Conservation (phyloP, 495 filamentous ascomycete genomes). For the Darksidea phi region DNA sequence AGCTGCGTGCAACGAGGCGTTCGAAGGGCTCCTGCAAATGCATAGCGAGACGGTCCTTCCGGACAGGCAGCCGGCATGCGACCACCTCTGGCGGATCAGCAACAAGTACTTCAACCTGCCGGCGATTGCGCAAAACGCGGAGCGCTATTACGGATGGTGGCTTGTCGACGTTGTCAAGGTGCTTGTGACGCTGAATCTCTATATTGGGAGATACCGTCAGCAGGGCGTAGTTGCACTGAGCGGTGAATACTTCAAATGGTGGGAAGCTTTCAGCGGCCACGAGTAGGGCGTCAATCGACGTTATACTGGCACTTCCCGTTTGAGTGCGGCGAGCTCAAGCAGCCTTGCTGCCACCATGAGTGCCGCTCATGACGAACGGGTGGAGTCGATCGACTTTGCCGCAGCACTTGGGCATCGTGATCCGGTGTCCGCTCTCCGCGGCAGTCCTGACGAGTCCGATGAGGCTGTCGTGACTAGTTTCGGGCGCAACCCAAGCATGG, state of each 20-base stretch:
- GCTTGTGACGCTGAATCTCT: conserved; percentile 21
- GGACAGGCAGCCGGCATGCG: not conserved
- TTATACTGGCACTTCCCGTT: no score
- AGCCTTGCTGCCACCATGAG: no score
- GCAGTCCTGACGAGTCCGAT: no score
- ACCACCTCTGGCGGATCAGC: not conserved
- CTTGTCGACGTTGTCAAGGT: not conserved
- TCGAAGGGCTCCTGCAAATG: conserved; percentile 15
- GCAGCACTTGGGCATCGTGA: no score
- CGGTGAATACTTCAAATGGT: not conserved
- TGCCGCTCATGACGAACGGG: no score
- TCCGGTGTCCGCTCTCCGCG: no score
- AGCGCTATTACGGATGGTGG: conserved; percentile 10
- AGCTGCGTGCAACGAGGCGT: conserved; percentile 18
- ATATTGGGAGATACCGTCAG: conserved; percentile 18
- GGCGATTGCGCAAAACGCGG: not conserved
- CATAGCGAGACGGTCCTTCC: conserved; percentile 20
- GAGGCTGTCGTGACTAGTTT: not conserved
- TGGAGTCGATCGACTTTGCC: no score
- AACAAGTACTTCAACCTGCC: not conserved
- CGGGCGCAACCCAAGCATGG: not conserved
- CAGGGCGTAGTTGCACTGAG: conserved; percentile 5
- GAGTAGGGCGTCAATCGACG: not conserved
- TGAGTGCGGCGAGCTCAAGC: no score
- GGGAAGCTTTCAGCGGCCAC: not conserved